A percentile compares a stretch with the other conserved stretches of the same genome.
Conservation (phyloP, 2,329 filamentous ascomycete genomes). For the Berkeleyomyces basicola region DNA sequence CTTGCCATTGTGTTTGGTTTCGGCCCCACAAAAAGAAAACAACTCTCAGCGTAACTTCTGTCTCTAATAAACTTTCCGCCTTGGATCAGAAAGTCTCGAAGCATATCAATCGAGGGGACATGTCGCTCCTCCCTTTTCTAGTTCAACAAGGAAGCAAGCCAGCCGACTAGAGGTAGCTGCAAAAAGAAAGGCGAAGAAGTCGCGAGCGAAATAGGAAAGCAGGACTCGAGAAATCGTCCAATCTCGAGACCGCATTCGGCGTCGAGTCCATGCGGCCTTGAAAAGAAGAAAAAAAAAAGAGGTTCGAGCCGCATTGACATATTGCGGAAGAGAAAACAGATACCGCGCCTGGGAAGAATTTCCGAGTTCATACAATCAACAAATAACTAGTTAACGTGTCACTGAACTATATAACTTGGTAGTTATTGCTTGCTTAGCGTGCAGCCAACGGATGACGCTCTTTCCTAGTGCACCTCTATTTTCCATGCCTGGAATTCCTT, state of each 20-base stretch:
- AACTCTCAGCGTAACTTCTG: too few relatives aligned
- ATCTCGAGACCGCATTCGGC: not conserved
- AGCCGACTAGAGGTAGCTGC: too few relatives aligned
- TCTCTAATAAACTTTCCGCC: too few relatives aligned
- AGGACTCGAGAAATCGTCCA: not conserved
- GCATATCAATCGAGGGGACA: too few relatives aligned
- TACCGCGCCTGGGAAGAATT: not conserved
- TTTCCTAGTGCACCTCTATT: not conserved
- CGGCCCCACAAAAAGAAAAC: not conserved
- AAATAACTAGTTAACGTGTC: too few relatives aligned
- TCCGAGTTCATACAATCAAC: not conserved
- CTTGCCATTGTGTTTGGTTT: not conserved
- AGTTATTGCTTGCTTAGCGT: too few relatives aligned
- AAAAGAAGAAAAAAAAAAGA: not conserved
- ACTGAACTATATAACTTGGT: too few relatives aligned
- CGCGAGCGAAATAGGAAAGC: too few relatives aligned
- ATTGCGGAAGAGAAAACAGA: not conserved
- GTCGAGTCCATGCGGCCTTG: not conserved
- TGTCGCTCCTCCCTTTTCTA: not conserved
- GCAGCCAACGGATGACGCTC: not conserved
- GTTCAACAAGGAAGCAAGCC: not conserved
- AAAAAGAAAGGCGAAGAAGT: too few relatives aligned
- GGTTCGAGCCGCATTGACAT: not conserved
- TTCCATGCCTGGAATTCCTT: not conserved
- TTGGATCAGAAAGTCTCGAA: too few relatives aligned